phyloP scores from a whole-genome alignment of 257 asterid genomes.

The Przewalskia tangutica region DNA sequence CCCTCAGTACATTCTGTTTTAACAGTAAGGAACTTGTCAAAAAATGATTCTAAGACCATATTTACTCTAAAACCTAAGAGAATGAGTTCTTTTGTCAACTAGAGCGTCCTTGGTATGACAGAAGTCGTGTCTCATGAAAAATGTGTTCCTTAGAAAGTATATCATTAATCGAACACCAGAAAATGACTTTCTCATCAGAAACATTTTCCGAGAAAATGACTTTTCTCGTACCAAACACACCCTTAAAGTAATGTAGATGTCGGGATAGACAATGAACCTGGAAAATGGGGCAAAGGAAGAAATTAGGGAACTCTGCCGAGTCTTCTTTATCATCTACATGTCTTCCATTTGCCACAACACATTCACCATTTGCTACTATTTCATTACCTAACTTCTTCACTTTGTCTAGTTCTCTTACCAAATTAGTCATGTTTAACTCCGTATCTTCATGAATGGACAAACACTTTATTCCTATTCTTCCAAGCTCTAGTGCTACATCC shows the following conservation, averaged over 20 bases:
- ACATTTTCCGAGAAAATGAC: not conserved
- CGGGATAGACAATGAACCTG: slow-evolving; percentile 25
- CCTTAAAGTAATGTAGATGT: not conserved
- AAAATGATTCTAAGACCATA: not conserved
- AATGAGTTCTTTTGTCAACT: not conserved
- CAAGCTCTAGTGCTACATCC: slow-evolving; percentile 55
- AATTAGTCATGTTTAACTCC: slow-evolving; percentile 16
- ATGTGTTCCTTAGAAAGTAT: not conserved
- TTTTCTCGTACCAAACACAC: not conserved
- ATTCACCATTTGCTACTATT: slow-evolving; percentile 18
- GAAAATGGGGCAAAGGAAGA: slow-evolving; percentile 53
- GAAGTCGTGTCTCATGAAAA: not conserved
- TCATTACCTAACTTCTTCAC: slow-evolving; percentile 43
- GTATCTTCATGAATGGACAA: slow-evolving; percentile 15
- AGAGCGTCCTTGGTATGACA: not conserved
- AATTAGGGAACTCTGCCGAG: slow-evolving; percentile 22
- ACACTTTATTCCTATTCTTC: slow-evolving; percentile 38
- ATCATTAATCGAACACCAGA: not conserved
- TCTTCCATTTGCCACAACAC: slow-evolving; percentile 14
- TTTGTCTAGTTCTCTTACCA: slow-evolving; percentile 32
- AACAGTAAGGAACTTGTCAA: not conserved
- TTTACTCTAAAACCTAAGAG: not conserved
- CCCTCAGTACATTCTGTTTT: not conserved
- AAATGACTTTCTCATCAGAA: not conserved
- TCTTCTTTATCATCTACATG: slow-evolving; percentile 11